phyloP scores from a whole-genome alignment of 306 rosid species.

The Datisca glomerata region DNA sequence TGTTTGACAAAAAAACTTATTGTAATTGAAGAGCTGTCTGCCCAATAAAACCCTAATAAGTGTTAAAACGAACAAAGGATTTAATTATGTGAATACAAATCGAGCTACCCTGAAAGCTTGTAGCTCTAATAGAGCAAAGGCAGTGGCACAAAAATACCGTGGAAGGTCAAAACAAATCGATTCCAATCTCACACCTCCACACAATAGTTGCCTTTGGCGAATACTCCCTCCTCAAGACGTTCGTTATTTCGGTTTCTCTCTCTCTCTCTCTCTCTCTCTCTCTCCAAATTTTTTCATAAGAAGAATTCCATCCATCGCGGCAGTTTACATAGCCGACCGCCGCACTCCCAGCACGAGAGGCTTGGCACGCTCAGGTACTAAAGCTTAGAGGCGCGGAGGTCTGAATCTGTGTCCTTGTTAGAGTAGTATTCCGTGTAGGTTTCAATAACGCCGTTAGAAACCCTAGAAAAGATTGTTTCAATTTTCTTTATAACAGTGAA shows the following conservation, averaged over 20 bases:
- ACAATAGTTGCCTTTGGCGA: background rate
- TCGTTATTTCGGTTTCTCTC: background rate
- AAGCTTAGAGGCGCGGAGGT: constrained; percentile 18
- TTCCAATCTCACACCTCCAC: background rate
- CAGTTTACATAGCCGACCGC: constrained; percentile 25
- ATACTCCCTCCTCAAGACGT: background rate
- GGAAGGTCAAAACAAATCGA: background rate
- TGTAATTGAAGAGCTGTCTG: too few relatives aligned
- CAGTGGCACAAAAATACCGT: too few relatives aligned
- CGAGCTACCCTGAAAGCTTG: too few relatives aligned
- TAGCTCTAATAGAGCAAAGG: too few relatives aligned
- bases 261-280: background rate
- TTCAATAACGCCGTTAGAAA: constrained; percentile 17
- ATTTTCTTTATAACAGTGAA: background rate
- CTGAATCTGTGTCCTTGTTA: too few relatives aligned
- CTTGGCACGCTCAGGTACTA: constrained; percentile 46
- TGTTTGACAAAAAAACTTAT: too few relatives aligned
- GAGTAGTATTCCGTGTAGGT: constrained; percentile 10
- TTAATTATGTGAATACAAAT: too few relatives aligned
- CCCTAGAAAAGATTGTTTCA: constrained; percentile 24
- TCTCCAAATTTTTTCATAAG: too few relatives aligned
- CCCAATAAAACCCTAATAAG: too few relatives aligned
- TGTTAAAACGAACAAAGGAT: too few relatives aligned
- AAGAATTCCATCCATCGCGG: constrained; percentile 25
- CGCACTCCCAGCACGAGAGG: constrained; percentile 16